Conservation (phyloP, 1,139 yeast species). For the Eremothecium sinecaudum region DNA sequence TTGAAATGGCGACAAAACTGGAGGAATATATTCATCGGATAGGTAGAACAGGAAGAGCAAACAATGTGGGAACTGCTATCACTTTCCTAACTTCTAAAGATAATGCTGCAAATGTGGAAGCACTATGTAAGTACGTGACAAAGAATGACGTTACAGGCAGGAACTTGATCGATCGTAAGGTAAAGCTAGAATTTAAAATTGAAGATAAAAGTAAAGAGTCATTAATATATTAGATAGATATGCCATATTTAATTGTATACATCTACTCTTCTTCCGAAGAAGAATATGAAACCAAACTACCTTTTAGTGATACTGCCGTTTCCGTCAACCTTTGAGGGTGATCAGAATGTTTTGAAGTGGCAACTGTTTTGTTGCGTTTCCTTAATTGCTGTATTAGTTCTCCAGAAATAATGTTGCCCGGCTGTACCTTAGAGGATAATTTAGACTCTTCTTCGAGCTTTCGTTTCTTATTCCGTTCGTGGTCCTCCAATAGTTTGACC, state of each 20-base stretch:
- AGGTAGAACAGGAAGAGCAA: slow-evolving; percentile 96
- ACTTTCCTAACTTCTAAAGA: slow-evolving; percentile 56
- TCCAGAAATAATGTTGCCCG: background rate
- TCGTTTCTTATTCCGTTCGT: slow-evolving; percentile 2
- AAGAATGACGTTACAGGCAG: slow-evolving; percentile 14
- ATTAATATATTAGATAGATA: slow-evolving; percentile 13
- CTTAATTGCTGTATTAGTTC: background rate
- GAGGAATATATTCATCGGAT: slow-evolving; percentile 88
- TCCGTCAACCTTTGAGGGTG: too few relatives aligned
- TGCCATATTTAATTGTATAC: background rate
- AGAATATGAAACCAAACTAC: slow-evolving; percentile 8
- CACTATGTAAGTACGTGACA: slow-evolving; percentile 32
- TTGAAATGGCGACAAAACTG: slow-evolving; percentile 66
- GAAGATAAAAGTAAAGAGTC: slow-evolving; percentile 12
- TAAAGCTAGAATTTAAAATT: slow-evolving; percentile 14
- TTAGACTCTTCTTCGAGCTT: background rate
- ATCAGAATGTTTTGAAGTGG: too few relatives aligned
- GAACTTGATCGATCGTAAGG: slow-evolving; percentile 15
- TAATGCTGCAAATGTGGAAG: slow-evolving; percentile 46
- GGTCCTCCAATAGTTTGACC: slow-evolving; percentile 14
- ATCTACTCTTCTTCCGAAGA: slow-evolving; percentile 11
- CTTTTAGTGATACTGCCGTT: too few relatives aligned
- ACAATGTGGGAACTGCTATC: slow-evolving; percentile 62
- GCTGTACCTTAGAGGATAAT: background rate
- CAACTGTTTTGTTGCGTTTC: too few relatives aligned